Base-by-base conservation (phyloP, 1,139 yeast genomes). In the Debaryomycetaceae sp. region DNA sequence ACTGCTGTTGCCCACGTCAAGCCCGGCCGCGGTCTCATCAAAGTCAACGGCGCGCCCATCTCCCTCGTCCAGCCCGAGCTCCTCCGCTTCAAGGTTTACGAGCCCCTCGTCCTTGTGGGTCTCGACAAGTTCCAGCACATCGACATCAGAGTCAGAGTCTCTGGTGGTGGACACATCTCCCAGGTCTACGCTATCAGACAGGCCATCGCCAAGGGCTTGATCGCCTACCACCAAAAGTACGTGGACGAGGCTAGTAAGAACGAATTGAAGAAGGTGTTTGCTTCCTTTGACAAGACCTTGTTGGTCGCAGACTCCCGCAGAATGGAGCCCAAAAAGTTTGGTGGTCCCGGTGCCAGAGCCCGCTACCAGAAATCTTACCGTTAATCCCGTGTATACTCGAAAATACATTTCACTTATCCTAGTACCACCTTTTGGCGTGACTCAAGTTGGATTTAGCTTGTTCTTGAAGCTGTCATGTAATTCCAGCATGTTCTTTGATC, bases 331-430 rank as follows among this genome's bases (percentile, higher is more conserved):
- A 90, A 90, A 96, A 90, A 90, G 78, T 90, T 87, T 76, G 98
- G 98, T 78, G 98, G 98, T 79, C 95, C 93, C 73, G 98, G 98
- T 85, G 98, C 98, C 74, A 90, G 98, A 77, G 92, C 98, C 65
- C 87, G 97, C 77, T 90, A 83, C 96, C 98, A 90, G 79, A 90
- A 90, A 73, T 90, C 98, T 69, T 90, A 90, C 93, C 98, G 98
- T 86, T 90, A 87, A 77, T 43, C 37, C 10, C 6, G 8, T 18
- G 6, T 33, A 35, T 34, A 35, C 35, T 33, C 32, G 27, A 31
- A 36, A n/a, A n/a, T n/a, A n/a, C n/a, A n/a, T n/a, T n/a, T n/a
- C n/a, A n/a, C n/a, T n/a, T n/a, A n/a, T n/a, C n/a, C n/a, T n/a
- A n/a, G n/a, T n/a, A n/a, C n/a, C n/a, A n/a, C n/a, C n/a, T n/a